Percentiles rank a stretch among this genome's conserved stretches.
phyloP scores from a whole-genome alignment of 2,329 filamentous ascomycete species.

The Clarireedia hainanense region DNA sequence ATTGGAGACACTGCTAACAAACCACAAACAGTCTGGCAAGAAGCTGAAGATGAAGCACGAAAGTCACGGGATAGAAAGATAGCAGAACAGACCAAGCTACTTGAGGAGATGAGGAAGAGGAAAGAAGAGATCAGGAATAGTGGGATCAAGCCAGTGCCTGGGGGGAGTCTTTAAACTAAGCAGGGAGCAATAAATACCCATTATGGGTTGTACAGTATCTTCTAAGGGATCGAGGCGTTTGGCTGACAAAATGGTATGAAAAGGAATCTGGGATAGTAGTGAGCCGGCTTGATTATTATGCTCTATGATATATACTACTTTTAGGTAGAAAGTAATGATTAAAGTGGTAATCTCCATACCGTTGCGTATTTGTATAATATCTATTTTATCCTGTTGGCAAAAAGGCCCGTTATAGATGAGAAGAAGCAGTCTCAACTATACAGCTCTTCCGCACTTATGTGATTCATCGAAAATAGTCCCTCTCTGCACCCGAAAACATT shows the following conservation, averaged over 20 bases:
- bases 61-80: constrained; percentile 31
- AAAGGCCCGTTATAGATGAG: too few species aligned
- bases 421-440: too few species aligned
- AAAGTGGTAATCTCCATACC: too few species aligned
- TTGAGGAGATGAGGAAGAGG: constrained; percentile 33
- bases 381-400: too few species aligned
- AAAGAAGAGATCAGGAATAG: constrained; percentile 35
- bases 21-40: constrained; percentile 35
- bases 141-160: constrained; percentile 17
- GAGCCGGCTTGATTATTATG: too few species aligned
- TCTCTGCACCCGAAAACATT: too few species aligned
- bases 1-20: neutral
- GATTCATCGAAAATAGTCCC: too few species aligned
- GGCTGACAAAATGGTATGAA: neutral
- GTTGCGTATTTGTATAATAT: too few species aligned
- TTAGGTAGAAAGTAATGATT: too few species aligned
- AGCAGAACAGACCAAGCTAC: constrained; percentile 29
- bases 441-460: too few species aligned
- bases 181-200: neutral
- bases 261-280: too few species aligned
- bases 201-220: neutral
- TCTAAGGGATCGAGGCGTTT: neutral
- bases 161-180: constrained; percentile 20
- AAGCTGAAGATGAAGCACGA: constrained; percentile 34
- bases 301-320: too few species aligned